Evolutionary conservation across 345 rosid species (phyloP), one percentile per base, ranked within the genome.

Genomic region (Iberis pinnata): DNA sequence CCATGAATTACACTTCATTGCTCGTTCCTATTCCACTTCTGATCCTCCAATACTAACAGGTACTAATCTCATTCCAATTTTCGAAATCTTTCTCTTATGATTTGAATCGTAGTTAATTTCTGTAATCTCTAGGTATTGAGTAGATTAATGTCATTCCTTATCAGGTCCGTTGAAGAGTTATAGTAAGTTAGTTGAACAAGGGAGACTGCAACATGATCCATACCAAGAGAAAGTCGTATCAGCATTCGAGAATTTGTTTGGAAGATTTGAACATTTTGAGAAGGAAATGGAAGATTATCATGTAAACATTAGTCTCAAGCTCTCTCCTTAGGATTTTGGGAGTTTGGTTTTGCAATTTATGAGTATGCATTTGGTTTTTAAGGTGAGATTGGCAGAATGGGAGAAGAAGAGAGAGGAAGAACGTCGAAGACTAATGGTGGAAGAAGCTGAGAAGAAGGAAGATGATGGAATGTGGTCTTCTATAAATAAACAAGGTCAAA

Each of bases 261-360:
- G 77, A 56, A 78, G 89, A 75, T 69, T 89, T 69, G 81, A 84
- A 49, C 81, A 82, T 60, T 89, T 86, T 43, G 90, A 84, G 73
- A 80, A 75, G 22, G 81, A 86, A 49, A 89, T 89, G 97, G 81
- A 82, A 70, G 81, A 73, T 24, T 86, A 82, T 74, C 85, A 84
- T 69, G 97, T 86, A 83, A 22, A 11, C 5, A 10, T 17, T n/a
- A 52, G 6, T 11, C 45, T 27, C 6, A 19, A 26, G 16, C n/a
- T 2, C 9, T 44, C 22, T 62, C 20, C 7, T 20, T 16, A 22
- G 8, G 52, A 12, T 24, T n/a, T 26, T 33, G 11, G 35, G 20
- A 3, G 7, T 15, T 12, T 41, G 31, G 37, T 52, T 29, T 29
- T n/a, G n/a, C n/a, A n/a, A n/a, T n/a, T 29, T 29, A 29, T 29